A percentile compares a stretch with the other conserved stretches of the same genome.
These are phyloP conservation scores for Mycosphaerella sp. DNA, from an alignment of 2,329 filamentous ascomycete genomes.

Conservation along the genomic window DNA sequence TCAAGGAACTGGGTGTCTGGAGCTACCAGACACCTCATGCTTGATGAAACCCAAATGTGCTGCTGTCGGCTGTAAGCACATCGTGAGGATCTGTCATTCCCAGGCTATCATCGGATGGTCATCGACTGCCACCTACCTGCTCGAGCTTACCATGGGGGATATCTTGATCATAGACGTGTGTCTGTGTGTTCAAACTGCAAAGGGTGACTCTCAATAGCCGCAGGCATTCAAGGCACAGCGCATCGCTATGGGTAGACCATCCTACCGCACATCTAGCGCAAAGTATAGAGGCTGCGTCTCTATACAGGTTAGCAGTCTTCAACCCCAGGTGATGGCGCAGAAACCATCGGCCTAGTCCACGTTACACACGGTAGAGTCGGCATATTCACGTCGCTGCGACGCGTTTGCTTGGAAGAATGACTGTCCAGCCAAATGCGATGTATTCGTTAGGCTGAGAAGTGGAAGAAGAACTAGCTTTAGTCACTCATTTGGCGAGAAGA, in stretches of 20 bases:
- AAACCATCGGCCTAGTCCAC: not conserved
- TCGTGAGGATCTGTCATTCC: not conserved
- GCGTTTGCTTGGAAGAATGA: not conserved
- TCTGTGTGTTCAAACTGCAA: too few species aligned
- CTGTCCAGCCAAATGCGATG: not conserved
- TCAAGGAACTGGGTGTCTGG: conserved; percentile 11
- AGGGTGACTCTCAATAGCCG: too few species aligned
- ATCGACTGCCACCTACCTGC: not conserved
- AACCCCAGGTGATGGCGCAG: not conserved
- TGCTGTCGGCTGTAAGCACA: conserved; percentile 7
- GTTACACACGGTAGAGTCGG: not conserved
- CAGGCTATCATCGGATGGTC: not conserved
- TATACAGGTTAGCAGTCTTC: not conserved
- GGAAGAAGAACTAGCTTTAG: conserved; percentile 10
- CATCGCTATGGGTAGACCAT: not conserved
- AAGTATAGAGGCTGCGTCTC: not conserved
- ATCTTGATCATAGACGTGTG: too few species aligned
- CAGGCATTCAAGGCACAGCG: not conserved
- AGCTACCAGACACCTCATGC: conserved; percentile 15
- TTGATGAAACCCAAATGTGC: conserved; percentile 15
- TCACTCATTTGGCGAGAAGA: conserved; percentile 14
- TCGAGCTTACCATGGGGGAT: too few species aligned
- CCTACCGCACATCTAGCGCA: not conserved
- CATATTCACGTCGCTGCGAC: not conserved
- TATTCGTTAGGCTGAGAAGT: not conserved